phyloP scores from a whole-genome alignment of 2,329 filamentous ascomycete species.

The Bipolaris cookei region DNA sequence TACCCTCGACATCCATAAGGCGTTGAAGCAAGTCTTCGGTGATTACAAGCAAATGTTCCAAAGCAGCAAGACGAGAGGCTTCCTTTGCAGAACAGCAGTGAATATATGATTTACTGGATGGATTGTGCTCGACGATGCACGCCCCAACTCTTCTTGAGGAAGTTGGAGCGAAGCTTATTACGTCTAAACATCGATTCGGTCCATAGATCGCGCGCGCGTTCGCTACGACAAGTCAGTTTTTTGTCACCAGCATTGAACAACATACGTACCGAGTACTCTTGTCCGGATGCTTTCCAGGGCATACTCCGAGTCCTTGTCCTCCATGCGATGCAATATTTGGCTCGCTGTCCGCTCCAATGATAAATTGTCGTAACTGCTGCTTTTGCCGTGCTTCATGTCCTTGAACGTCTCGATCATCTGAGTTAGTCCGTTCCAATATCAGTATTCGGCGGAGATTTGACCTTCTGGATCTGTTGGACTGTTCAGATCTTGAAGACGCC shows the following conservation, averaged over 20 bases:
- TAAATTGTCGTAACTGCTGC: conserved; percentile 38
- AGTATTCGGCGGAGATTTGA: conserved; percentile 18
- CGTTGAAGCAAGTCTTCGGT: conserved; percentile 45
- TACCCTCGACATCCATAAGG: conserved; percentile 43
- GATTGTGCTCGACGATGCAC: conserved; percentile 48
- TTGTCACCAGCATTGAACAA: neutral
- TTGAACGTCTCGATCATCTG: conserved; percentile 45
- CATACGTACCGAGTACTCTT: conserved; percentile 39
- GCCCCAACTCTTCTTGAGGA: conserved; percentile 44
- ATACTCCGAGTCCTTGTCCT: conserved; percentile 43
- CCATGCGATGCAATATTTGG: conserved; percentile 44
- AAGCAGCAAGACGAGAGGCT: conserved; percentile 36
- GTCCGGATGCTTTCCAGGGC: conserved; percentile 42
- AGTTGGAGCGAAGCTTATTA: conserved; percentile 45
- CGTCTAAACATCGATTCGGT: conserved; percentile 43
- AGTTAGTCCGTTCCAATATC: conserved; percentile 13
- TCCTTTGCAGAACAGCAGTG: conserved; percentile 46
- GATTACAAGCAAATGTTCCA: conserved; percentile 46
- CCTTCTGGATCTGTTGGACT: conserved; percentile 12
- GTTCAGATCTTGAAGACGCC: conserved; percentile 10
- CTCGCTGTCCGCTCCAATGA: conserved; percentile 38
- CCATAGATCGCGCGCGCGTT: conserved; percentile 48
- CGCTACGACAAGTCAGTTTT: conserved; percentile 23
- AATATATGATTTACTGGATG: conserved; percentile 42
- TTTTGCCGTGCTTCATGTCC: conserved; percentile 45